Conservation (phyloP, 2,329 filamentous ascomycete genomes). For the Trichoderma breve region DNA sequence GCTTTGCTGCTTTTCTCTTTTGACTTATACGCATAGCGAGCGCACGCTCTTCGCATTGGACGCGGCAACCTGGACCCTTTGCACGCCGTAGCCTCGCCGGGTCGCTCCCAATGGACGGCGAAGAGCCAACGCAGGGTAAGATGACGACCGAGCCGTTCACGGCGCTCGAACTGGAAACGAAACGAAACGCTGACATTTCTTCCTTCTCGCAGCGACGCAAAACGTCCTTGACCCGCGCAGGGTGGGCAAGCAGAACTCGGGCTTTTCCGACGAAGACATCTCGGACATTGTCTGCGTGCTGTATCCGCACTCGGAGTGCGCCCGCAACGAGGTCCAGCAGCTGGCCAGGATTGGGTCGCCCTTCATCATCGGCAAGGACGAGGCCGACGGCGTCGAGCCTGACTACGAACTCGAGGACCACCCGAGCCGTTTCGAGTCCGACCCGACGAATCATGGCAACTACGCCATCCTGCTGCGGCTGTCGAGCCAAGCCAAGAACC, state of each 20-base stretch:
- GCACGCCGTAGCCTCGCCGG: conserved; percentile 30
- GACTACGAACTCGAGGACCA: conserved; percentile 53
- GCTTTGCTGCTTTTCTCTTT: neutral
- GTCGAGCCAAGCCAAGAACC: conserved; percentile 69
- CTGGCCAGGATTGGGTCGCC: conserved; percentile 48
- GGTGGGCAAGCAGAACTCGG: conserved; percentile 75
- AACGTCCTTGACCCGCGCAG: conserved; percentile 73
- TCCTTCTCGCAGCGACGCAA: conserved; percentile 23
- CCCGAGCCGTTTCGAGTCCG: conserved; percentile 44
- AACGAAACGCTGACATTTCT: neutral
- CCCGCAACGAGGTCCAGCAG: conserved; percentile 65
- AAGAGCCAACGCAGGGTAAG: conserved; percentile 45
- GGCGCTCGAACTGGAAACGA: neutral
- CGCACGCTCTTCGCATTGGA: neutral
- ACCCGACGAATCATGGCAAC: conserved; percentile 42
- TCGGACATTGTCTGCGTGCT: conserved; percentile 88
- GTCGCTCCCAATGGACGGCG: conserved; percentile 44
- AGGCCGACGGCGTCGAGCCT: conserved; percentile 50
- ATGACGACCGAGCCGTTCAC: neutral
- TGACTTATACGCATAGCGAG: neutral
- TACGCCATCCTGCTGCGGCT: conserved; percentile 78
- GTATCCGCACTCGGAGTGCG: conserved; percentile 71
- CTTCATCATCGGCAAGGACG: conserved; percentile 50
- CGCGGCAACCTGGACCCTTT: conserved; percentile 24
- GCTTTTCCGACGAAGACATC: conserved; percentile 77